Base-by-base conservation (phyloP, 495 filamentous ascomycete species). In the Aspergillus egyptiacus region DNA sequence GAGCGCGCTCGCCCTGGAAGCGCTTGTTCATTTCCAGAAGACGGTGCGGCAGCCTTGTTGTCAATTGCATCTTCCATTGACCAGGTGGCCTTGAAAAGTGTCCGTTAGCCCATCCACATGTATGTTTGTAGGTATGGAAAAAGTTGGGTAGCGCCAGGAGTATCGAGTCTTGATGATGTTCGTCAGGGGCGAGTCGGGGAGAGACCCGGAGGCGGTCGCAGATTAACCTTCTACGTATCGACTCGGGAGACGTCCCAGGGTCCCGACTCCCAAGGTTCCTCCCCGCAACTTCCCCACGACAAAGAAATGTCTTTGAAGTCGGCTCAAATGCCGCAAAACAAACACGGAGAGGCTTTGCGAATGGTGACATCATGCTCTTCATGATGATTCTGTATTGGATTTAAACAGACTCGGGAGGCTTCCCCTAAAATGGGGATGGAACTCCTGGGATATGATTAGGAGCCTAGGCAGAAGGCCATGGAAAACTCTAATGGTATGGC, bases 11-110 rank as follows among this genome's bases (percentile, higher is more conserved):
- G 66, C 51, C 60, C 65, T 35, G 66, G 47, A 45, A 51, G 51
- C 45, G 46, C 47, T 23, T 50, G 53, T 57, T 64, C 52, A 51
- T 56, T 44, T 41, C 55, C 51, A 35, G 59, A 54, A 32, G 62
- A 49, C 56, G 57, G 51, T 48, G 55, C 59, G 53, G 56, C 57
- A 48, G 53, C 59, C 48, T 50, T 63, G 40, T 45, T 50, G 52
- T 59, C 41, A 53, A 52, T 54, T 57, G 53, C 63, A 66, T 67
- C 52, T 58, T 71, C 67, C 68, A 72, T 70, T 69, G 65, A 56
- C 63, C 51, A 32, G 51, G 46, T 58, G 53, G 53, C 51, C 51
- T 49, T 38, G 25, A 42, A 34, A 59, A 31, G 42, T 38, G 40
- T 22, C 45, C 19, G 24, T 44, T 55, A 63, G 60, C 53, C 60